phyloP scores from a whole-genome alignment of 108 stramenopile species.

The Craspedostauros australis region DNA sequence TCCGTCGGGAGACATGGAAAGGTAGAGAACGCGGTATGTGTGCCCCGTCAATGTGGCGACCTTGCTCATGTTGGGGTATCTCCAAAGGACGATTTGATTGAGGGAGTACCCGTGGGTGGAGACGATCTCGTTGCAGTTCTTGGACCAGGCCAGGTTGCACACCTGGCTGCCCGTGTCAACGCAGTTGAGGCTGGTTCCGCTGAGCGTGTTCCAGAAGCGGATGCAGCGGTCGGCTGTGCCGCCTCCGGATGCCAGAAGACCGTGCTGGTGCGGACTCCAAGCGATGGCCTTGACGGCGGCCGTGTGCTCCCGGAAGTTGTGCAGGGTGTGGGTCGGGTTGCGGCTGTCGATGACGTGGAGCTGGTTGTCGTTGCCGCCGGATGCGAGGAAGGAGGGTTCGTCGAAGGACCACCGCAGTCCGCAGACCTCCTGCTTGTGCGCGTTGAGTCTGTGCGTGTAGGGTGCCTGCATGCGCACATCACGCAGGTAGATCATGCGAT shows the following conservation, averaged over 20 bases:
- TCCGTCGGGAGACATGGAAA: slow-evolving; percentile 95
- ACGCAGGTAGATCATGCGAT: slow-evolving; percentile 82
- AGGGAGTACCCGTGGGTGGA: slow-evolving; percentile 98
- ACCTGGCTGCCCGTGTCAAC: slow-evolving; percentile 98
- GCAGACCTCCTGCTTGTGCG: slow-evolving; percentile 97
- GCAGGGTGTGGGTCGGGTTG: slow-evolving; percentile 52
- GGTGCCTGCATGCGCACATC: slow-evolving; percentile 79
- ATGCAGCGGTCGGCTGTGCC: slow-evolving; percentile 98
- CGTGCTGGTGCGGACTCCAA: slow-evolving; percentile 97
- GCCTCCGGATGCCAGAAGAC: slow-evolving; percentile 94
- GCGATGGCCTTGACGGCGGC: slow-evolving; percentile 99
- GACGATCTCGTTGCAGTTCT: slow-evolving; percentile 96
- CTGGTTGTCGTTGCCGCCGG: slow-evolving; percentile 99
- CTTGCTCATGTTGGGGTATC: slow-evolving; percentile 94
- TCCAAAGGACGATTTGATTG: slow-evolving; percentile 84
- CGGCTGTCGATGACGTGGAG: slow-evolving; percentile 91
- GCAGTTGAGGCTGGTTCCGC: slow-evolving; percentile 70
- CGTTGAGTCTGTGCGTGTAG: slow-evolving; percentile 56
- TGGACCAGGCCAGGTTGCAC: slow-evolving; percentile 96
- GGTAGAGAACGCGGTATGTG: slow-evolving; percentile 92
- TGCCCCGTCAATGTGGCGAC: slow-evolving; percentile 97
- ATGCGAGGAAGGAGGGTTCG: slow-evolving; percentile 82
- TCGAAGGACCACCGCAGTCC: slow-evolving; percentile 95
- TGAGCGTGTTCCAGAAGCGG: slow-evolving; percentile 96
- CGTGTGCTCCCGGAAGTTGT: slow-evolving; percentile 86